A percentile compares a stretch with the other conserved stretches of the same genome.
Conservation (phyloP, 345 rosid genomes). For the Populus pruinosa region DNA sequence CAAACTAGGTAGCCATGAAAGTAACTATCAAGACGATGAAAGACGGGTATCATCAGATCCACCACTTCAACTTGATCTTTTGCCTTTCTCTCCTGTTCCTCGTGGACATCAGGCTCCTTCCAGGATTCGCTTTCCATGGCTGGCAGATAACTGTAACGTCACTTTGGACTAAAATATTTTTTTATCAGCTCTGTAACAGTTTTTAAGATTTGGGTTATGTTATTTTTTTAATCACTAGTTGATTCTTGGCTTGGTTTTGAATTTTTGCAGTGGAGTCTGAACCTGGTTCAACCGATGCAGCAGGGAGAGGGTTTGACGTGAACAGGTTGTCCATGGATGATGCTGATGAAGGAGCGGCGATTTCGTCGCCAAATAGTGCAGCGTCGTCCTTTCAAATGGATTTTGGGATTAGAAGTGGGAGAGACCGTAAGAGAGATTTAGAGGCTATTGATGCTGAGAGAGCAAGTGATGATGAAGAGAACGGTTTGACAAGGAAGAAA, state of each 20-base stretch:
- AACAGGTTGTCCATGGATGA: slow-evolving; percentile 45
- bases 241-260: not conserved
- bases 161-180: not conserved
- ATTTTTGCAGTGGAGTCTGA: slow-evolving; percentile 30
- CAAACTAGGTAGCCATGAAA: slow-evolving; percentile 7
- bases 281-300: slow-evolving; percentile 35
- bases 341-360: slow-evolving; percentile 49
- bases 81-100: slow-evolving; percentile 57
- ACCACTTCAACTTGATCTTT: slow-evolving; percentile 65
- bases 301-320: slow-evolving; percentile 43
- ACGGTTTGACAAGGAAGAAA: slow-evolving; percentile 84
- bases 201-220: not conserved
- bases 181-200: not conserved
- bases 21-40: slow-evolving; percentile 8
- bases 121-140: slow-evolving; percentile 73
- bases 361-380: slow-evolving; percentile 76
- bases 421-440: slow-evolving; percentile 45
- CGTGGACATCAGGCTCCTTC: slow-evolving; percentile 26
- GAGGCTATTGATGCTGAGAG: slow-evolving; percentile 41
- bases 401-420: slow-evolving; percentile 52
- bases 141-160: slow-evolving; percentile 42
- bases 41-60: slow-evolving; percentile 44
- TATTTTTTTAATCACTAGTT: not conserved
- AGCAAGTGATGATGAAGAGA: slow-evolving; percentile 83
- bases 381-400: slow-evolving; percentile 83